Percentiles rank a stretch among this genome's conserved stretches.
Conservation (phyloP, 163 green algal species). For the Scenedesmus sp. region DNA sequence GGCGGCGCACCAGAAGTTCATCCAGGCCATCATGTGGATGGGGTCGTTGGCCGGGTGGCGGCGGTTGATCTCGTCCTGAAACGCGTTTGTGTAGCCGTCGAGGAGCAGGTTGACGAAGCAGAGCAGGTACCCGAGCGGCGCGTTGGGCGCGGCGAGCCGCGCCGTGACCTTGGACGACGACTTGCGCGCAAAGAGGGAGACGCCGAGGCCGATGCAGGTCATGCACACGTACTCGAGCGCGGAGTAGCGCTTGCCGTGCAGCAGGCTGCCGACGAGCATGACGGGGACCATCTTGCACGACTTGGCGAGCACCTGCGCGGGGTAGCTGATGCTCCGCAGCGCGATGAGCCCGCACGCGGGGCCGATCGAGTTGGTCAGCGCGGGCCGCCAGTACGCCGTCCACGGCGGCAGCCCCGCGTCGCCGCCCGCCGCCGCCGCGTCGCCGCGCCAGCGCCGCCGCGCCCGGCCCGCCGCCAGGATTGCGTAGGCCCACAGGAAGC, state of each 20-base stretch:
- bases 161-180: constrained; percentile 46
- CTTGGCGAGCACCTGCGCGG: constrained; percentile 94
- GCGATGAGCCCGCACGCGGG: constrained; percentile 90
- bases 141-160: constrained; percentile 88
- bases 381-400: constrained; percentile 81
- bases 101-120: constrained; percentile 91
- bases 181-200: constrained; percentile 83
- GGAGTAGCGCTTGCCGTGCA: constrained; percentile 88
- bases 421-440: not conserved
- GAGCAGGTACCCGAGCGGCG: constrained; percentile 90
- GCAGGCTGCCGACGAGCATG: constrained; percentile 94
- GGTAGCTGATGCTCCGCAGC: constrained; percentile 97
- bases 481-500: constrained; percentile 84
- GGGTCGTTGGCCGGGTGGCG: constrained; percentile 72
- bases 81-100: constrained; percentile 93
- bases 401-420: constrained; percentile 55
- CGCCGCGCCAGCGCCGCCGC: constrained; percentile 11
- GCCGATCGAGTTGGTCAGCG: constrained; percentile 87
- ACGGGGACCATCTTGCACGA: constrained; percentile 99
- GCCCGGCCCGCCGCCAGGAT: constrained; percentile 64
- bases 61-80: constrained; percentile 88
- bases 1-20: constrained; percentile 94
- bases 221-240: constrained; percentile 92
- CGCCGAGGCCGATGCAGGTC: constrained; percentile 80
- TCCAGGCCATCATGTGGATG: constrained; percentile 98